Base-by-base conservation (phyloP, 441 rosid genomes). In the Bruguiera hainesii region DNA sequence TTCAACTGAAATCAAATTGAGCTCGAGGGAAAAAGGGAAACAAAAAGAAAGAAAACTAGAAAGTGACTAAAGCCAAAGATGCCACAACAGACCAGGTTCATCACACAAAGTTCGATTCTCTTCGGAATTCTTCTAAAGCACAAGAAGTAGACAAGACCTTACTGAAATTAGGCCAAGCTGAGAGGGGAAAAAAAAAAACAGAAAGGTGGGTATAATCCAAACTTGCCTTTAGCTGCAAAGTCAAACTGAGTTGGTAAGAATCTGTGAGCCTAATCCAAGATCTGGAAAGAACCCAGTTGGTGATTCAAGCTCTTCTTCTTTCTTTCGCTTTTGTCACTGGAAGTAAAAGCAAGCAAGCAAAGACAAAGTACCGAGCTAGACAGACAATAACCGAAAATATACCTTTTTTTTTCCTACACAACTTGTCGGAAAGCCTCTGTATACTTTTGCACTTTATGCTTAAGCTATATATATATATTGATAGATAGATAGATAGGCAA, bases 221-320 rank as follows among this genome's bases (percentile, higher is more conserved):
- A 75, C 85, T 81, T 74, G 67, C 81, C 85, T 74, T 65, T 18
- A 50, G 68, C 73, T 71, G 23, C 58, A 66, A 78, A 77, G 74
- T 71, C 78, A 79, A 68, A 77, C 67, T 9, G 70, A 66, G 65
- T 61, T 68, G 69, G 7, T 20, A 26, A 56, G 57, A 74, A 69
- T 39, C 66, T 37, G 57, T 1, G 72, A 70, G 70, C 66, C 73
- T 52, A 80, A 69, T 67, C 42, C 71, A 75, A 81, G 85, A 78
- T 83, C 80, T 63, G 67, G 52, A 49, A 55, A 70, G 76, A 71
- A 70, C 73, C 69, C 78, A 76, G 78, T 72, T 80, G 70, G 61
- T 6, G 53, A 78, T 78, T 69, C 72, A 61, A 81, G 84, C 63
- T 37, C 31, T 30, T 50, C 18, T 56, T 25, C 16, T 2, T 20